A percentile compares a stretch with the other conserved stretches of the same genome.
phyloP scores from a whole-genome alignment of 139 green algal species.

The Picochlorum sp. region DNA sequence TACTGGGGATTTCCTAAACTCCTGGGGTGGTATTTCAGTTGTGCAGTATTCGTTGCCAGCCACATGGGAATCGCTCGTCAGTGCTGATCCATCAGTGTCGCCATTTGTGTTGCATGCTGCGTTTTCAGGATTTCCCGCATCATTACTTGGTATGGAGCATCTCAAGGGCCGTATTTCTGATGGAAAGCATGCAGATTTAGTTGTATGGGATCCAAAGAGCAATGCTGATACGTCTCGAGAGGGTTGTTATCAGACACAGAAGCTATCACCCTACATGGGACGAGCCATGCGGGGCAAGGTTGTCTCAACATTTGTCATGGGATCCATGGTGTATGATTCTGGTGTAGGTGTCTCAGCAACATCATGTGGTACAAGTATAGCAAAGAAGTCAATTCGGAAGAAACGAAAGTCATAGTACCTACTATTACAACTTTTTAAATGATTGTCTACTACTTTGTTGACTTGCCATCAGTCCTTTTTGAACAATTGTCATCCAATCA shows the following conservation, averaged over 20 bases:
- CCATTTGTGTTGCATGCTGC: constrained; percentile 6
- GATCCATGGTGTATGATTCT: constrained; percentile 44
- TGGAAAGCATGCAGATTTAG: constrained; percentile 79
- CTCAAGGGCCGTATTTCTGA: constrained; percentile 60
- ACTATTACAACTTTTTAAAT: background rate
- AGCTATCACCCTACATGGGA: constrained; percentile 57
- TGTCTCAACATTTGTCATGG: constrained; percentile 62
- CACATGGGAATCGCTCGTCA: constrained; percentile 55
- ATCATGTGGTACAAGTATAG: background rate
- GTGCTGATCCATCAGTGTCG: background rate
- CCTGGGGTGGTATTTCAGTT: constrained; percentile 91
- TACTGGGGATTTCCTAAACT: constrained; percentile 73
- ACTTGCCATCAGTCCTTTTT: constrained; percentile 23
- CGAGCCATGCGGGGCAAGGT: constrained; percentile 49
- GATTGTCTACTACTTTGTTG: constrained; percentile 1
- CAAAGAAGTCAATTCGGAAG: background rate
- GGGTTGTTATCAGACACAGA: constrained; percentile 60
- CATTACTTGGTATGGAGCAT: constrained; percentile 42
- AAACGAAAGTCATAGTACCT: background rate
- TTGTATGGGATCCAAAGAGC: constrained; percentile 73
- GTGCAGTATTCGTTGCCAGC: constrained; percentile 81
- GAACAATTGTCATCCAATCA: constrained; percentile 26
- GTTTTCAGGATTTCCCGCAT: constrained; percentile 43
- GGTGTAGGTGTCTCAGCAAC: background rate
- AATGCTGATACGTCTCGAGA: constrained; percentile 44